A percentile compares a stretch with the other conserved stretches of the same genome.
These are phyloP conservation scores for Aspergillus niger DNA, from an alignment of 2,329 filamentous ascomycete species.

Conservation along the genomic window DNA sequence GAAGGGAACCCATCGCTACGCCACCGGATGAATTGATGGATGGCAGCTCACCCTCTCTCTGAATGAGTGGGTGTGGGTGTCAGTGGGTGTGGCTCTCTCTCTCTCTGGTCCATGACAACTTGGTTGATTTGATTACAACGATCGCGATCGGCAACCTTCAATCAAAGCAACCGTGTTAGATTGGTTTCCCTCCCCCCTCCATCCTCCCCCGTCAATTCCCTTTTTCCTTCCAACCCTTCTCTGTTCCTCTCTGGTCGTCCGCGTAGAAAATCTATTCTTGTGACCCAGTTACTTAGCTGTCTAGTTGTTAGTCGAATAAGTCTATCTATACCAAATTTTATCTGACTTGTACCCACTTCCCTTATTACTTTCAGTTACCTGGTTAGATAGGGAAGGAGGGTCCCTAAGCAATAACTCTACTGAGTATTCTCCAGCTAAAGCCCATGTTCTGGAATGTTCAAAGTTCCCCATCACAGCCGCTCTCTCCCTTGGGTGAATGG, in stretches of 20 bases:
- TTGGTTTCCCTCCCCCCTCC: not conserved
- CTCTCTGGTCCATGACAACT: not conserved
- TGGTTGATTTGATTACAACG: slow-evolving; percentile 22
- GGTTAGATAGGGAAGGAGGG: not conserved
- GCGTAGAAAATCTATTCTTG: no score
- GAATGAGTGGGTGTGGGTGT: no score
- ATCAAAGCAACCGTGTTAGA: slow-evolving; percentile 27
- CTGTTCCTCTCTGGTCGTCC: no score
- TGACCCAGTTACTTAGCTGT: no score
- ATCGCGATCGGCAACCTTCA: slow-evolving; percentile 33
- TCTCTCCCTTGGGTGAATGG: not conserved
- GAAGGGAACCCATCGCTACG: not conserved
- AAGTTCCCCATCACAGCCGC: not conserved
- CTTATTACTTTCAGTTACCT: not conserved
- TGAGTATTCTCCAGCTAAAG: not conserved
- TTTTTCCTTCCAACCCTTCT: no score
- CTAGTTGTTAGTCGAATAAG: no score
- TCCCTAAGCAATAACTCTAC: no score
- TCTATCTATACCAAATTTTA: not conserved
- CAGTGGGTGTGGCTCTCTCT: no score
- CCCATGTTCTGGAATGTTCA: slow-evolving; percentile 4
- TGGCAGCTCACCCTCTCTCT: no score
- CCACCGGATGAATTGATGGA: not conserved
- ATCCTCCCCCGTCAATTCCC: not conserved
- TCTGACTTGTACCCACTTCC: not conserved